phyloP scores from a whole-genome alignment of 148 eudicot species.

The Diospyros kaki region DNA sequence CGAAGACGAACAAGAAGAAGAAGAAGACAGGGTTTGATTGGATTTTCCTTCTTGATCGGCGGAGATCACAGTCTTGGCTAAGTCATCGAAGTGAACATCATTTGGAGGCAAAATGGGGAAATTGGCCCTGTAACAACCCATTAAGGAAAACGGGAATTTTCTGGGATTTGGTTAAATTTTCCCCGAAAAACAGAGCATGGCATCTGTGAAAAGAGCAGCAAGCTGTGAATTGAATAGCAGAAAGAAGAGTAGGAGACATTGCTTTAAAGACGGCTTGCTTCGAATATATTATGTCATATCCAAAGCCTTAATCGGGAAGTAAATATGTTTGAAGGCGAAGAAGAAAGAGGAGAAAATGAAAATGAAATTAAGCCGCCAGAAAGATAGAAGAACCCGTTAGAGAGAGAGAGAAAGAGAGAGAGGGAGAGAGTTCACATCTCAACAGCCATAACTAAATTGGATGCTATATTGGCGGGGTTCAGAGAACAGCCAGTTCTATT shows the following conservation, averaged over 20 bases:
- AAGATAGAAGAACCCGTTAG: not conserved
- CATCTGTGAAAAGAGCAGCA: not conserved
- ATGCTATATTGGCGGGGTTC: slow-evolving; percentile 16
- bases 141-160: not conserved
- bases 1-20: slow-evolving; percentile 14
- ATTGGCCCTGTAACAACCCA: not conserved
- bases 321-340: not conserved
- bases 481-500: not conserved
- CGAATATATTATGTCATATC: no score
- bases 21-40: slow-evolving; percentile 4
- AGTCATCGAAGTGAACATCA: not conserved
- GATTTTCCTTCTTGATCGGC: slow-evolving; percentile 9
- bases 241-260: no score
- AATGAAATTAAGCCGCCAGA: not conserved
- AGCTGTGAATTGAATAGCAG: no score
- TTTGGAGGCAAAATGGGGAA: slow-evolving; percentile 5
- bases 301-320: not conserved
- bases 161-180: not conserved
- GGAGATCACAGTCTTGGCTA: not conserved
- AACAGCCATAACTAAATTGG: slow-evolving; percentile 17
- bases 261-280: no score
- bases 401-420: no score
- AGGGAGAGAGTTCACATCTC: not conserved
- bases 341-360: not conserved
- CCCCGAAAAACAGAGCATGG: not conserved